phyloP scores from a whole-genome alignment of 164 flowering plant genomes.

The Tetracentron sinense region DNA sequence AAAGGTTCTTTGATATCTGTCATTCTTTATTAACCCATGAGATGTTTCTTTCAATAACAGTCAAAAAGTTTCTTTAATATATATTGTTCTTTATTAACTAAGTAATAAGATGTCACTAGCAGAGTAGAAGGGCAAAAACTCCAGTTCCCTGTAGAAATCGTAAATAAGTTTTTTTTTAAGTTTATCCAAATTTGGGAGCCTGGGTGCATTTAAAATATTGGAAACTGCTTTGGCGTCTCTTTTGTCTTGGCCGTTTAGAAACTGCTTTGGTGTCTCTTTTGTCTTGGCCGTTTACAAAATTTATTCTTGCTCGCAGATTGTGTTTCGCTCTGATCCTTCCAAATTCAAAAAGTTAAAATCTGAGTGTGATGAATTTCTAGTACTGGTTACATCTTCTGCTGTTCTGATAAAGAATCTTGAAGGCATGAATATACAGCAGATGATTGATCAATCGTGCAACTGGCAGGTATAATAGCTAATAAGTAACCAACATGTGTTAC shows the following conservation, averaged over 20 bases:
- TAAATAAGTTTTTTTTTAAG: too few species aligned
- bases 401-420: conserved; percentile 28
- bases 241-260: background rate
- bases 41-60: too few species aligned
- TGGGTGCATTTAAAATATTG: background rate
- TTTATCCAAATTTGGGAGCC: background rate
- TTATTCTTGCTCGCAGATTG: conserved; percentile 40
- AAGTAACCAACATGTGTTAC: background rate
- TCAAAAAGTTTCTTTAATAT: too few species aligned
- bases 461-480: conserved; percentile 65
- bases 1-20: background rate
- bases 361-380: conserved; percentile 53
- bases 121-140: too few species aligned
- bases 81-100: too few species aligned
- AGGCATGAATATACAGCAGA: conserved; percentile 24
- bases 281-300: background rate
- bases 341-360: conserved; percentile 51
- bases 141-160: background rate
- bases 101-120: too few species aligned
- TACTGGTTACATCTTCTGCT: conserved; percentile 17
- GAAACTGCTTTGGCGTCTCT: background rate
- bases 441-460: conserved; percentile 38
- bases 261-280: background rate
- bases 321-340: conserved; percentile 58
- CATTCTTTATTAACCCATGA: background rate